Percentiles rank a stretch among this genome's conserved stretches.
These are phyloP conservation scores for Petunia axillaris DNA, from an alignment of 257 asterid genomes.

Conservation along the genomic window DNA sequence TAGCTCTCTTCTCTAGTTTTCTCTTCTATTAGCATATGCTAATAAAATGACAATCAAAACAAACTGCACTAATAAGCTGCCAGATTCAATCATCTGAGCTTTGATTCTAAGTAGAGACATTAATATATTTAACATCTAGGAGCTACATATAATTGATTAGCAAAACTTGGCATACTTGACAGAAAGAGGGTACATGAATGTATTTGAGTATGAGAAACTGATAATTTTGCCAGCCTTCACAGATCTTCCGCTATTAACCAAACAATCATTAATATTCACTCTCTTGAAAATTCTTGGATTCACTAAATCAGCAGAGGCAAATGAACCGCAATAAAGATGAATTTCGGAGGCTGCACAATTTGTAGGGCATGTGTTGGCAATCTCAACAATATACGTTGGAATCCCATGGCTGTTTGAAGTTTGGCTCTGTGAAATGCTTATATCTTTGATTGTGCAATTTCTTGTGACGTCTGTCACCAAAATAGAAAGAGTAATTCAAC, in stretches of 20 bases:
- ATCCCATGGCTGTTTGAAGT: slow-evolving; percentile 52
- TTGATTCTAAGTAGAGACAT: too few species aligned
- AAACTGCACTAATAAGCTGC: neutral
- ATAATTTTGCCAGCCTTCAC: slow-evolving; percentile 50
- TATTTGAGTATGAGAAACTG: slow-evolving; percentile 64
- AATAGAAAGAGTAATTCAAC: neutral
- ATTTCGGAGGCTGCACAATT: slow-evolving; percentile 60
- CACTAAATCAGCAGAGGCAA: slow-evolving; percentile 64
- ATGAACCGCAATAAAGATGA: slow-evolving; percentile 68
- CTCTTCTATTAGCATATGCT: too few species aligned
- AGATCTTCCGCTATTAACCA: slow-evolving; percentile 62
- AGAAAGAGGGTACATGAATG: slow-evolving; percentile 58
- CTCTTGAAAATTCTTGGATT: slow-evolving; percentile 62
- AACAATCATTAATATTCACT: slow-evolving; percentile 58
- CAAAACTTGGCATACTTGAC: slow-evolving; percentile 64
- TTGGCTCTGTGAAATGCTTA: slow-evolving; percentile 66
- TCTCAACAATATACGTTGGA: slow-evolving; percentile 62
- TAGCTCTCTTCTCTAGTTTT: too few species aligned
- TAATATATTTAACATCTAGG: too few species aligned
- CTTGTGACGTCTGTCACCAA: slow-evolving; percentile 29
- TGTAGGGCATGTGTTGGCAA: slow-evolving; percentile 60
- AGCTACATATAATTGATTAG: slow-evolving; percentile 24
- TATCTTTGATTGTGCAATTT: slow-evolving; percentile 51
- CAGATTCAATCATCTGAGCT: too few species aligned
- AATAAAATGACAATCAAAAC: neutral